A percentile compares a stretch with the other conserved stretches of the same genome.
Conservation (phyloP, 306 rosid species). For the Prunus padus region DNA sequence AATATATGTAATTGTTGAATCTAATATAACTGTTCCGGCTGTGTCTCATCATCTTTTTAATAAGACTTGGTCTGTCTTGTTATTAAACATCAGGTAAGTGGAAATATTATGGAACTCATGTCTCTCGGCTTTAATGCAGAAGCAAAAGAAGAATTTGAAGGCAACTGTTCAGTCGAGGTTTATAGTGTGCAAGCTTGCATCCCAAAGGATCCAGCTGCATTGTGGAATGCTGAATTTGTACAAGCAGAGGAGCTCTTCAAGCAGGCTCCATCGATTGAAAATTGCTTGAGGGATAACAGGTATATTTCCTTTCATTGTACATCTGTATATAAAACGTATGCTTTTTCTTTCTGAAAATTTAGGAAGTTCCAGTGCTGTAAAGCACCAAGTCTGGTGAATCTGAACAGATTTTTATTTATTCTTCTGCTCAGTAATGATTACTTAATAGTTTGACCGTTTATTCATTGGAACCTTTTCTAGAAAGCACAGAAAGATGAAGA, state of each 20-base stretch:
- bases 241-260: slow-evolving; percentile 92
- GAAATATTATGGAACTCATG: slow-evolving; percentile 18
- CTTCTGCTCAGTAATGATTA: neutral
- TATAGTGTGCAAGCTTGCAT: slow-evolving; percentile 90
- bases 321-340: neutral
- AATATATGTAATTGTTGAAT: neutral
- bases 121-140: slow-evolving; percentile 51
- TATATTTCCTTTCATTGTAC: slow-evolving; percentile 18
- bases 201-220: slow-evolving; percentile 88
- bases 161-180: slow-evolving; percentile 75
- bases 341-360: neutral
- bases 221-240: slow-evolving; percentile 88
- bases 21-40: neutral
- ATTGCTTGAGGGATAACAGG: slow-evolving; percentile 97
- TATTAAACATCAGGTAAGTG: slow-evolving; percentile 22
- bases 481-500: neutral
- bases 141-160: slow-evolving; percentile 77
- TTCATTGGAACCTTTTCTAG: neutral
- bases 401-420: neutral
- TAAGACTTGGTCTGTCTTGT: neutral
- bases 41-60: neutral
- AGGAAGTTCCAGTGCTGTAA: neutral
- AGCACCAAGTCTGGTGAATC: neutral
- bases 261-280: slow-evolving; percentile 65
- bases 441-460: neutral